These are phyloP conservation scores for Pinguiococcus pyrenoidosus DNA, from an alignment of 108 stramenopile genomes.

Conservation along the genomic window DNA sequence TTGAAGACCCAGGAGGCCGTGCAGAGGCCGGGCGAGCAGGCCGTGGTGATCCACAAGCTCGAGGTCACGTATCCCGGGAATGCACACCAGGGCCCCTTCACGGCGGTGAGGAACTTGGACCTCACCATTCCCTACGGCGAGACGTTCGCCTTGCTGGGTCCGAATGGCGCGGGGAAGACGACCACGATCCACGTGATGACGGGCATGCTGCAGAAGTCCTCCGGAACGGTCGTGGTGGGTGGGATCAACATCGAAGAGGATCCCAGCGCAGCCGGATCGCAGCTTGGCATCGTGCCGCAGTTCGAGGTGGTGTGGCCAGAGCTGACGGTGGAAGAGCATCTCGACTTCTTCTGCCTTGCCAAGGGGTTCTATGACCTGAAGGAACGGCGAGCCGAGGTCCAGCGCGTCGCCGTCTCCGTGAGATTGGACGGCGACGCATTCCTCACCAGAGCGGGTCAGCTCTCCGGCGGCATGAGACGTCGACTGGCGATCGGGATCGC, in stretches of 20 bases:
- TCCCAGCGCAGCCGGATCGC: constrained; percentile 31
- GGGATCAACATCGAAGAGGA: constrained; percentile 43
- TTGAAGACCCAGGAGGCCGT: no score
- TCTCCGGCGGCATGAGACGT: constrained; percentile 14
- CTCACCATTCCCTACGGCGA: constrained; percentile 14
- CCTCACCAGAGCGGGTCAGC: constrained; percentile 2
- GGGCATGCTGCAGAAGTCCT: constrained; percentile 37
- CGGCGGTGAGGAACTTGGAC: neutral
- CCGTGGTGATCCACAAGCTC: no score
- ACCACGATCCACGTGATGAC: constrained; percentile 50
- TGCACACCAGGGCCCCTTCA: neutral
- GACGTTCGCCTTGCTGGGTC: constrained; percentile 49
- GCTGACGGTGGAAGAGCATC: constrained; percentile 49
- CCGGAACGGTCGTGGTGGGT: constrained; percentile 42
- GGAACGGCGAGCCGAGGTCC: constrained; percentile 43
- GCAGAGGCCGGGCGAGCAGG: no score
- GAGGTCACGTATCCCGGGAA: no score
- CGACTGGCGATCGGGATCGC: constrained; percentile 7
- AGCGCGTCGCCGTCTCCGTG: constrained; percentile 20
- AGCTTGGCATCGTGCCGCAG: constrained; percentile 58
- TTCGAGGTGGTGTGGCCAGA: constrained; percentile 50
- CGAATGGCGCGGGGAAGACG: constrained; percentile 63
- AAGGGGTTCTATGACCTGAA: no score
- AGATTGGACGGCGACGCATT: constrained; percentile 43
- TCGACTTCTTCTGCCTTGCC: constrained; percentile 58